These are phyloP conservation scores for Punctularia strigosozonata DNA, from an alignment of 768 basidiomycete species.

Conservation along the genomic window DNA sequence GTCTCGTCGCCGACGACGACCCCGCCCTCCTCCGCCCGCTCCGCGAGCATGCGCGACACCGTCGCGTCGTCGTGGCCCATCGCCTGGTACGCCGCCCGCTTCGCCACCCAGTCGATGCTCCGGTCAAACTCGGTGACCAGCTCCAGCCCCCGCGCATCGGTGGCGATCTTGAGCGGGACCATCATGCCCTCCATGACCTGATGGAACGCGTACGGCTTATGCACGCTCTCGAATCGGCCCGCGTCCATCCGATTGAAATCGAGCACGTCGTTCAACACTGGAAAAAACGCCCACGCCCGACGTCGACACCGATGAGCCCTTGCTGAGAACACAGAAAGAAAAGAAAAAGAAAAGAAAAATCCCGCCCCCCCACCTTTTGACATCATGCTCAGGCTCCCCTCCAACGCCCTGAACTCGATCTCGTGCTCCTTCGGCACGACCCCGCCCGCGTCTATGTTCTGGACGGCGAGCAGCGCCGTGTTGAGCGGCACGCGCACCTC, in stretches of 20 bases:
- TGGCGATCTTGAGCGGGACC: constrained; percentile 54
- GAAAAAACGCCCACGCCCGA: neutral
- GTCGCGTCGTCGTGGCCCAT: too few species aligned
- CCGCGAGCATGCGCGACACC: constrained; percentile 9
- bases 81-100: too few species aligned
- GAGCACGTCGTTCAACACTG: constrained; percentile 69
- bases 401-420: constrained; percentile 80
- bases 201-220: constrained; percentile 66
- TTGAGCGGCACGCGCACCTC: constrained; percentile 78
- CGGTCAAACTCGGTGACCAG: constrained; percentile 60
- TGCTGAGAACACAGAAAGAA: constrained; percentile 4
- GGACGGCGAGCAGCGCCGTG: constrained; percentile 77
- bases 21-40: constrained; percentile 46
- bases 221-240: constrained; percentile 66
- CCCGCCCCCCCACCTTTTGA: constrained; percentile 42
- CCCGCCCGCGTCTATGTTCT: constrained; percentile 81
- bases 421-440: constrained; percentile 64
- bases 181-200: constrained; percentile 67
- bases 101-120: constrained; percentile 56
- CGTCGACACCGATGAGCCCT: too few species aligned
- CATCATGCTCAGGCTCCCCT: constrained; percentile 81
- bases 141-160: constrained; percentile 53
- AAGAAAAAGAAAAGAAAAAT: constrained; percentile 1
- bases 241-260: constrained; percentile 86
- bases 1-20: constrained; percentile 79